These are phyloP conservation scores for Plasmodium gonderi DNA, from an alignment of 169 alveolate genomes.

Conservation along the genomic window DNA sequence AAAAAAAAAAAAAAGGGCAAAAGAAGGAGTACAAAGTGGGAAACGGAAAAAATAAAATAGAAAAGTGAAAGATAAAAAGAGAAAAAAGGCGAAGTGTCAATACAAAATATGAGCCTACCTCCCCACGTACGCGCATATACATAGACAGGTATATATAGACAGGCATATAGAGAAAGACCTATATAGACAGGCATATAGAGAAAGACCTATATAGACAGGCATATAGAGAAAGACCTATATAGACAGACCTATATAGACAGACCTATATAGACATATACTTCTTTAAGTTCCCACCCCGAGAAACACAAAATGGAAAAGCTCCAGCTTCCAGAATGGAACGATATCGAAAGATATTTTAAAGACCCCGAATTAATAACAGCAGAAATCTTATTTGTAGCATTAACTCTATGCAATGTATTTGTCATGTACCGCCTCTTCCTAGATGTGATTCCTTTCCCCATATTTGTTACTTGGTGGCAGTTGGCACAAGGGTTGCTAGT, in stretches of 20 bases:
- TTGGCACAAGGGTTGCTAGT: slow-evolving; percentile 92
- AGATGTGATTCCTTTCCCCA: slow-evolving; percentile 92
- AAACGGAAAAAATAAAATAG: neutral
- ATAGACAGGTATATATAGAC: slow-evolving; percentile 9
- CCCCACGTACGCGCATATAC: neutral
- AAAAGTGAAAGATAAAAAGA: slow-evolving; percentile 2
- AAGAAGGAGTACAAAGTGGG: neutral
- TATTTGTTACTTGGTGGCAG: slow-evolving; percentile 94
- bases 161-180: neutral
- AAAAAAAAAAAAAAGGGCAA: neutral
- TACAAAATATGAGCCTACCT: neutral
- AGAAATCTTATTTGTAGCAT: slow-evolving; percentile 88
- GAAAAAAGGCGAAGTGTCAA: too few relatives aligned
- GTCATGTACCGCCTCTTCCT: slow-evolving; percentile 91
- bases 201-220: slow-evolving; percentile 1
- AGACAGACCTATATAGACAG: neutral
- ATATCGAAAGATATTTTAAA: slow-evolving; percentile 86
- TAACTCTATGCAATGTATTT: slow-evolving; percentile 92
- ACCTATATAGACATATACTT: neutral
- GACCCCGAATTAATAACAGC: slow-evolving; percentile 91
- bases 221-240: neutral
- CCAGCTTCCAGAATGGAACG: slow-evolving; percentile 83
- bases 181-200: neutral
- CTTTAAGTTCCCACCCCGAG: neutral
- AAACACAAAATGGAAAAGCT: slow-evolving; percentile 47